These are phyloP conservation scores for Leucocoprinus sp. DNA, from an alignment of 768 basidiomycete species.

Conservation along the genomic window DNA sequence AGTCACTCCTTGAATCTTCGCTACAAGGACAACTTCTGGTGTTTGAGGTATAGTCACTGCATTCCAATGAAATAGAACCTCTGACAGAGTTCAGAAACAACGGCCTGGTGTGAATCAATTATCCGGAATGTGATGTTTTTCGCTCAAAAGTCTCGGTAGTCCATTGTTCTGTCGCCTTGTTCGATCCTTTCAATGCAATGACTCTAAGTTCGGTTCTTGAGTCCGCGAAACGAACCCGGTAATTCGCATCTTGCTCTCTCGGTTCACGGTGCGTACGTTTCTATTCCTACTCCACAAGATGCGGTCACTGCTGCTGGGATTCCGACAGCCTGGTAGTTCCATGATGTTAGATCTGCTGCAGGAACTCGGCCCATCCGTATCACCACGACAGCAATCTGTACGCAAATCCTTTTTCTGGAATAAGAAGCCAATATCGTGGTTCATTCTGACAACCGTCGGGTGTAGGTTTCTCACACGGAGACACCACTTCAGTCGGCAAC, in stretches of 20 bases:
- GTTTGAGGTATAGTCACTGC: conserved; percentile 37
- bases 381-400: conserved; percentile 40
- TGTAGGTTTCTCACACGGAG: conserved; percentile 55
- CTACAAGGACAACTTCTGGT: conserved; percentile 53
- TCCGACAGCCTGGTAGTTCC: conserved; percentile 45
- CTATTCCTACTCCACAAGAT: neutral
- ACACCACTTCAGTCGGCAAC: conserved; percentile 36
- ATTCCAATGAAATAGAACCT: neutral
- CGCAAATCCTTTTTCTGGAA: conserved; percentile 54
- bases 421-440: conserved; percentile 47
- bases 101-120: conserved; percentile 50
- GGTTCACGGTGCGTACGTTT: conserved; percentile 53
- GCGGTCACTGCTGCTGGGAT: neutral
- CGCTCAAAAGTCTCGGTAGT: conserved; percentile 41
- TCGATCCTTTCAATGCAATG: neutral
- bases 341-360: conserved; percentile 62
- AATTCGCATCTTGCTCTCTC: conserved; percentile 58
- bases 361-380: conserved; percentile 68
- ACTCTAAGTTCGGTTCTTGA: conserved; percentile 56
- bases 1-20: conserved; percentile 43
- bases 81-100: conserved; percentile 36
- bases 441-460: conserved; percentile 62
- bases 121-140: conserved; percentile 55
- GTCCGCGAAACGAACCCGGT: conserved; percentile 48
- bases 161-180: too few relatives aligned